Base-by-base conservation (phyloP, 2,329 filamentous ascomycete species). In the Microdochium bolleyi region DNA sequence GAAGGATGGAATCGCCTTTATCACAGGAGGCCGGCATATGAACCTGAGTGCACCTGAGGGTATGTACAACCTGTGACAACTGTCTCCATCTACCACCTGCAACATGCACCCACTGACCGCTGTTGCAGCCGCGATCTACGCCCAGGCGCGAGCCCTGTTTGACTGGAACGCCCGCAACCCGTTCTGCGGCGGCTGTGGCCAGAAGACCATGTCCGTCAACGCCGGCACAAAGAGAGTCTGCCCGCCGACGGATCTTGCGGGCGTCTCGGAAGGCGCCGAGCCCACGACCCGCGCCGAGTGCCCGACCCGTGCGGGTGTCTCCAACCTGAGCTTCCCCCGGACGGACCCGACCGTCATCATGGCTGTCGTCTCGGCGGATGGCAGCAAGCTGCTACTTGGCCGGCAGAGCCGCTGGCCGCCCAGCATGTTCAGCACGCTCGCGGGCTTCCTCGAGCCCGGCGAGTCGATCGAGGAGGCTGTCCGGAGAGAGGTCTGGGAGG, bases 301-400 rank as follows among this genome's bases (percentile, higher is more conserved):
- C 70, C 84, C 82, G 8, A 95, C 92, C 1, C 83, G 94, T 52
- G 87, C 83, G 38, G 91, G 89, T 24, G 74, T 99, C 48, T 95
- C 91, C 30, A 99, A 99, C 70, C 78, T 96, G 51, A 87, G 80
- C 64, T 97, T 96, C 76, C 92, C 92, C 2, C 83, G 92, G 50
- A 96, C 92, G 2, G 92, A 96, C 62, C 91, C 92, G 1, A 95
- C 90, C 25, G 91, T 97, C 67, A 99, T 99, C 71, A 92, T 95
- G 72, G 92, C 92, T 1, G 86, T 96, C 11, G 82, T 97, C 30
- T 95, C 88, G 51, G 77, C 85, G 50, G 89, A 95, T 60, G 87
- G 87, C 50, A 80, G 85, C 58, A 82, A 83, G 56, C 73, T 96
- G 38, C 81, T 99, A 8, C 85, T 99, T 1, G 94, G 94, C 37